Conservation (phyloP, 345 rosid genomes). For the Pistacia integerrima region DNA sequence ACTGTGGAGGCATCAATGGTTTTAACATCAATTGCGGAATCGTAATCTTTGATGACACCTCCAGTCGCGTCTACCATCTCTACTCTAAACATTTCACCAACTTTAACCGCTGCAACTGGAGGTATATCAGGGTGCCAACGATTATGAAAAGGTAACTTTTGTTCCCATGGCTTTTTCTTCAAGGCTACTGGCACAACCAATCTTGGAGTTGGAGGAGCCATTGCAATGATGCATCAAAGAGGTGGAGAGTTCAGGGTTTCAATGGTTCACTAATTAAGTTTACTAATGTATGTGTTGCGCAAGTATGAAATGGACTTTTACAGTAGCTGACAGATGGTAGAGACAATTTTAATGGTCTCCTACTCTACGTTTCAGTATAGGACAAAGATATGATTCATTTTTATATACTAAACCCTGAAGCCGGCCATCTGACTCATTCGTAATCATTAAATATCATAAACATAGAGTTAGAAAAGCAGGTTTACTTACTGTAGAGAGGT, state of each 20-base stretch:
- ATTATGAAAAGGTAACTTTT: conserved; percentile 62
- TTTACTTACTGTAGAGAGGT: conserved; percentile 57
- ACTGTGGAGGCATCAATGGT: conserved; percentile 51
- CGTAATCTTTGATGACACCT: conserved; percentile 63
- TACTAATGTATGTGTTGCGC: conserved; percentile 7
- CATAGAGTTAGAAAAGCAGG: too few relatives aligned
- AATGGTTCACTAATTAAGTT: conserved; percentile 5
- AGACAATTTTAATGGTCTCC: conserved; percentile 24
- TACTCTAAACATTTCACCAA: conserved; percentile 56
- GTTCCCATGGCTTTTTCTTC: conserved; percentile 76
- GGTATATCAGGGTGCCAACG: conserved; percentile 83
- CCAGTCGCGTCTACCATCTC: conserved; percentile 77
- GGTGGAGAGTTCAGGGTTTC: background rate
- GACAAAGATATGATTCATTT: conserved; percentile 14
- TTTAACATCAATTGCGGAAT: conserved; percentile 54
- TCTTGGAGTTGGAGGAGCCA: conserved; percentile 70
- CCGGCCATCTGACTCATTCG: background rate
- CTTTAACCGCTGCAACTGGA: conserved; percentile 44
- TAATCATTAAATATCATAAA: too few relatives aligned
- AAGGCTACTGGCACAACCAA: conserved; percentile 56
- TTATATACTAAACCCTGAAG: background rate
- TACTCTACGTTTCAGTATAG: background rate
- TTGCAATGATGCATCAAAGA: conserved; percentile 11
- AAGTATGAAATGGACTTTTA: background rate
- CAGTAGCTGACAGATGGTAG: conserved; percentile 20